Conservation (phyloP, 805 yeast species). For the Ascoidea asiatica region DNA sequence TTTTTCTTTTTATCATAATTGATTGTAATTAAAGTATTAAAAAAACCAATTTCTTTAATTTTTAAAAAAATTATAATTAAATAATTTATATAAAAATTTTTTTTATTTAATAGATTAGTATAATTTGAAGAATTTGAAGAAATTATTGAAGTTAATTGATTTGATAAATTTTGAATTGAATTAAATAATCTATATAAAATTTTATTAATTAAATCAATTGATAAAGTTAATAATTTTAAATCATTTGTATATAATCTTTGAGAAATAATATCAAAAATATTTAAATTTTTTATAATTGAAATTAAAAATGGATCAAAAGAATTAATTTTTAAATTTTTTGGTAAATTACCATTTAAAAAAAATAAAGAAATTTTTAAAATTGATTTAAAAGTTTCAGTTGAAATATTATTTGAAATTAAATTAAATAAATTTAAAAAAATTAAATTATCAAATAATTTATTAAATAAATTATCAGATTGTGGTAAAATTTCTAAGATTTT, state of each 20-base stretch:
- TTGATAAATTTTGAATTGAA: not conserved
- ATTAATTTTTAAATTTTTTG: conserved; percentile 9
- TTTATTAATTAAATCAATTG: not conserved
- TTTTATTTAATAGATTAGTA: conserved; percentile 11
- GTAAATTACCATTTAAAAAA: conserved; percentile 13
- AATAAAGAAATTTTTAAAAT: conserved; percentile 23
- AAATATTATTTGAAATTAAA: conserved; percentile 26
- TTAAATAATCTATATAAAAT: not conserved
- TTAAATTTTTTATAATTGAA: conserved; percentile 3
- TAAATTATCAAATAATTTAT: conserved; percentile 25
- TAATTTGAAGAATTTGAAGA: conserved; percentile 12
- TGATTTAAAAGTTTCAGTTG: conserved; percentile 31
- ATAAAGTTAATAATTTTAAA: conserved; percentile 3
- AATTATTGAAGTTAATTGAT: conserved; percentile 8
- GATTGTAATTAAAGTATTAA: conserved; percentile 27
- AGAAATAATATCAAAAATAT: conserved; percentile 5
- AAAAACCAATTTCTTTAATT: conserved; percentile 32
- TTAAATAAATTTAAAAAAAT: conserved; percentile 28
- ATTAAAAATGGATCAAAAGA: conserved; percentile 9
- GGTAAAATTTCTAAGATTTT: conserved; percentile 36
- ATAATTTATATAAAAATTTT: conserved; percentile 12
- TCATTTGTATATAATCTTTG: conserved; percentile 1
- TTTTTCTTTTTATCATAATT: conserved; percentile 20
- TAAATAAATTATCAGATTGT: conserved; percentile 19
- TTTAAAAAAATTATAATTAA: conserved; percentile 30